Base-by-base conservation (phyloP, 306 rosid species). In the Rosa chinensis region DNA sequence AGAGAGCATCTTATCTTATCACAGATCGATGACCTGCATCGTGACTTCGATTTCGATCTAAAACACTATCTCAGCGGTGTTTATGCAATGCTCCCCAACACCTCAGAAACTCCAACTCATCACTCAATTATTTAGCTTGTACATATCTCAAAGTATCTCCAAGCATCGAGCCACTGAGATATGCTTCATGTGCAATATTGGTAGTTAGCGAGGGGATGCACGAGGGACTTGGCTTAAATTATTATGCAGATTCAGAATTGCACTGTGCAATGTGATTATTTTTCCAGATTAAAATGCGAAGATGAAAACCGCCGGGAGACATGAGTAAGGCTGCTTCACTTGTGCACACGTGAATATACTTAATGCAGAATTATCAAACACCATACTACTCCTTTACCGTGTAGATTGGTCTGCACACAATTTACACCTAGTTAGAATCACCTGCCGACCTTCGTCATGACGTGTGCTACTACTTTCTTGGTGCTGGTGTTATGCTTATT, bases 11-110 rank as follows among this genome's bases (percentile, higher is more conserved):
- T 75, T 79, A 44, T 63, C 70, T 16, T 49, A 68, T 72, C 77
- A 66, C 40, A 79, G 23, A 66, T 63, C 77, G 59, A 58, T 45
- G 67, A 35, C 12, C 5, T 35, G 25, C 28, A 49, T 78, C 74
- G 35, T 78, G 80, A 61, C 83, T 66, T 69, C 39, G 74, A 83
- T 83, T 84, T 79, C 79, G 88, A 82, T 82, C 81, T 74, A 74
- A 50, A 56, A 47, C 77, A 75, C 80, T 21, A 53, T 72, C 35
- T 44, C 75, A 72, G 82, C 78, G 40, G 73, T 86, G 89, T 80
- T 69, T 18, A 61, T 70, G 86, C 78, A 61, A 49, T 79, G 75
- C 80, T 79, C 86, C 80, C 76, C 52, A 55, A 80, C 82, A 86
- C 64, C 85, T 63, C 79, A 76, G 48, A 64, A 66, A 53, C 44